Base-by-base conservation (phyloP, 2,329 filamentous ascomycete genomes). In the Sporothrix phasma region DNA sequence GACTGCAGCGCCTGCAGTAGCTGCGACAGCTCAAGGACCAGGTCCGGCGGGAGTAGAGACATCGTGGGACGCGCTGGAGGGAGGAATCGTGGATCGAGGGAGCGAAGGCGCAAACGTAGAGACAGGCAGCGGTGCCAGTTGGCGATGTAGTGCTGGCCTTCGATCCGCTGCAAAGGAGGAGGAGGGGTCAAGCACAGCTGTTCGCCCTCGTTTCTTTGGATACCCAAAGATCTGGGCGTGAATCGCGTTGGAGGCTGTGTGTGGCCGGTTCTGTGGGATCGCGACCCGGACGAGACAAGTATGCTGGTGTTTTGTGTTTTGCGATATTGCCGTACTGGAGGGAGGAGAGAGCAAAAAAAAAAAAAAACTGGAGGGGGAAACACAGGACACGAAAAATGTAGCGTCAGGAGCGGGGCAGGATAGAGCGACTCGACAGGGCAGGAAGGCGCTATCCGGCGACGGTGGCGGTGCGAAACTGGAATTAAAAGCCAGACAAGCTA, bases 1-100 rank as follows among this genome's bases (percentile, higher is more conserved):
- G 90, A 93, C 78, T 94, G 89, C 69, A 99, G 85, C 70, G 88
- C 92, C 78, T 89, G 86, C 74, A 99, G 82, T 70, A 99, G 86
- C 83, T 92, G 88, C 69, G 83, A 82, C 72, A 99, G 87, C 78
- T 93, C 90, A 70, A 86, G 82, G 75, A 94, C 89, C 72, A 94
- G 84, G 73, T 97, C 90, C 69, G 88, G 80, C 69, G 92, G 87
- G 51, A 97, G 86, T 70, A 96, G 78, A 75, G 93, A 96, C 91
- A 96, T 94, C 13, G 69, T 66, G 62, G 41, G 43, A 54, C 47
- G 49, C 64, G 34, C 51, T 39, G 61, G 39, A 46, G 60, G 45
- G 37, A 37, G 34, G 46, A n/a, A 7, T 46, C 53, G 37, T 39
- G 58, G 62, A 39, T 56, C 43, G 63, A 58, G 17, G 34, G 49